Evolutionary conservation across 2,329 filamentous ascomycete genomes (phyloP).

Genomic region (Colletotrichum lindemuthianum): DNA sequence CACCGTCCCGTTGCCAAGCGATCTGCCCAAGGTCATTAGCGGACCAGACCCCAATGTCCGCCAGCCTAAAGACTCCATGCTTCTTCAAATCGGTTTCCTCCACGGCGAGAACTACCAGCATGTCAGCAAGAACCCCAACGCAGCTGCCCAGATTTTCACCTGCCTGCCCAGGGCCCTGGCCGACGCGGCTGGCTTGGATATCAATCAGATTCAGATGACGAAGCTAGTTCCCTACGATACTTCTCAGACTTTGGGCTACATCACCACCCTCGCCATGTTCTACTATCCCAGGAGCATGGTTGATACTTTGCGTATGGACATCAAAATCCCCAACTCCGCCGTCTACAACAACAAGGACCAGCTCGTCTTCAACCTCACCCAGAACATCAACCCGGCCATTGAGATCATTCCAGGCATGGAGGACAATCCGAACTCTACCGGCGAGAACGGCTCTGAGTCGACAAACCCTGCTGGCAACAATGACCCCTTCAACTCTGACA

Average conservation of each 20-base stretch:
- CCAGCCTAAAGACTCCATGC: slow-evolving; percentile 70
- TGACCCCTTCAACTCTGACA: slow-evolving; percentile 54
- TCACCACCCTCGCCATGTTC: slow-evolving; percentile 77
- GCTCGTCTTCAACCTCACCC: slow-evolving; percentile 78
- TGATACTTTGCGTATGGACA: slow-evolving; percentile 72
- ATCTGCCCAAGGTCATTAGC: slow-evolving; percentile 79
- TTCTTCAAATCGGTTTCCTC: slow-evolving; percentile 87
- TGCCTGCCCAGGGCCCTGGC: slow-evolving; percentile 78
- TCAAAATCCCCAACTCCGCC: slow-evolving; percentile 76
- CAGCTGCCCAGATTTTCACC: slow-evolving; percentile 86
- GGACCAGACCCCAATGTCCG: slow-evolving; percentile 68
- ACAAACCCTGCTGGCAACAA: slow-evolving; percentile 48
- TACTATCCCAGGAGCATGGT: slow-evolving; percentile 80
- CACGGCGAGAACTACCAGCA: slow-evolving; percentile 86
- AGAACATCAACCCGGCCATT: slow-evolving; percentile 85
- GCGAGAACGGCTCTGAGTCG: slow-evolving; percentile 49
- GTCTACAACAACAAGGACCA: slow-evolving; percentile 77
- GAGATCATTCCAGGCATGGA: slow-evolving; percentile 66
- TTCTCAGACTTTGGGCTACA: slow-evolving; percentile 73
- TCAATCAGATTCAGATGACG: slow-evolving; percentile 70
- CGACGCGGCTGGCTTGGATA: slow-evolving; percentile 67
- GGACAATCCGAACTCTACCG: slow-evolving; percentile 51
- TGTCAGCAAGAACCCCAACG: slow-evolving; percentile 75
- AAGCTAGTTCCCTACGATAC: slow-evolving; percentile 83
- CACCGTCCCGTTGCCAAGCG: slow-evolving; percentile 67